Conservation (phyloP, 345 rosid genomes). For the Citropsis articulata region DNA sequence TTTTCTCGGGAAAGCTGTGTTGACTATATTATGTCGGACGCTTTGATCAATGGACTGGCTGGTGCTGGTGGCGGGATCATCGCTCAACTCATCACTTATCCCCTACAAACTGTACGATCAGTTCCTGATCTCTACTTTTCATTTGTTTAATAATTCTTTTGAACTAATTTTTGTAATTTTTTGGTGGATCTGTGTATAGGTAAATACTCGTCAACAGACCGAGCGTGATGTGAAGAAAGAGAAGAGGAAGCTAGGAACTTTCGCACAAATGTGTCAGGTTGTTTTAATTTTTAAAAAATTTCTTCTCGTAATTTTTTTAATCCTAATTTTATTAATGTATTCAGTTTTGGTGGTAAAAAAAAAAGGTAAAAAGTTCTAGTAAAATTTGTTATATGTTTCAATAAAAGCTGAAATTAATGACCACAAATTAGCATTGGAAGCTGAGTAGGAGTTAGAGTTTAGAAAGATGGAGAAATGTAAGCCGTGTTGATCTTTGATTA, state of each 20-base stretch:
- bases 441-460: not conserved
- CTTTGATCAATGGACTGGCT: constrained; percentile 91
- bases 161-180: not conserved
- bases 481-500: not conserved
- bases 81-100: constrained; percentile 91
- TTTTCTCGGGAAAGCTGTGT: constrained; percentile 8
- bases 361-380: not conserved
- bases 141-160: not conserved
- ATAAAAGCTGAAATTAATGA: not conserved
- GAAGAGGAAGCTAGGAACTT: constrained; percentile 75
- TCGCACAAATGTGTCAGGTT: constrained; percentile 84
- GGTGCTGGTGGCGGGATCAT: constrained; percentile 98
- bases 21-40: constrained; percentile 89
- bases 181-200: constrained; percentile 42
- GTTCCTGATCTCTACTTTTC: not conserved
- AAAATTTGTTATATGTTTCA: not conserved
- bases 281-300: not conserved
- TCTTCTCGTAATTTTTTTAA: not conserved
- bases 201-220: constrained; percentile 94
- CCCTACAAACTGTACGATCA: constrained; percentile 77
- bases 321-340: not conserved
- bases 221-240: constrained; percentile 81
- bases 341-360: not conserved
- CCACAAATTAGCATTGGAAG: not conserved
- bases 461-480: not conserved